Evolutionary conservation across 1,139 yeast species (phyloP).

Genomic region (Geotrichum histeridarum): DNA sequence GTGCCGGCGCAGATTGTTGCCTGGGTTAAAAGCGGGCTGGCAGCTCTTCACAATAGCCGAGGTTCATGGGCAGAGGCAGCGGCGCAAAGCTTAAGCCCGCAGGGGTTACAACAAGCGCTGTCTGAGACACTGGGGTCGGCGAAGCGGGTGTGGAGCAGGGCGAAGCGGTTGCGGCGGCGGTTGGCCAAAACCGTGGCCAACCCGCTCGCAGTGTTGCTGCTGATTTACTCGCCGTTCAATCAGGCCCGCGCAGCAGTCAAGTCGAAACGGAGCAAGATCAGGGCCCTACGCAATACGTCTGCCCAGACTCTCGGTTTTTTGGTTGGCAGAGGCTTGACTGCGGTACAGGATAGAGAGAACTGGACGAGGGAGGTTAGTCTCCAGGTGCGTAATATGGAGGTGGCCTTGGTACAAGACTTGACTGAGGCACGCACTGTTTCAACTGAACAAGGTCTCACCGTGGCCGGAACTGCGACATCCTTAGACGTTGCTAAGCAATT

Average conservation of each 20-base stretch:
- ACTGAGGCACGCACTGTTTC: not conserved
- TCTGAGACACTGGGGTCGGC: not conserved
- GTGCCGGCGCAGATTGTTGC: not conserved
- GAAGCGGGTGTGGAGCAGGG: not conserved
- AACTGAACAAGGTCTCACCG: not conserved
- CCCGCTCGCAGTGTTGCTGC: conserved; percentile 10
- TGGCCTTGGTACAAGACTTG: not conserved
- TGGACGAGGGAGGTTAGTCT: conserved; percentile 1
- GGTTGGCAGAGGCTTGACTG: conserved; percentile 6
- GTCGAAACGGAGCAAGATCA: conserved; percentile 11
- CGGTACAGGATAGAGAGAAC: not conserved
- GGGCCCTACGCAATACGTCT: conserved; percentile 19
- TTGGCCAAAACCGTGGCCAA: conserved; percentile 7
- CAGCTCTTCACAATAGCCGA: not conserved
- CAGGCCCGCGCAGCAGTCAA: conserved; percentile 7
- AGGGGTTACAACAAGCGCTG: not conserved
- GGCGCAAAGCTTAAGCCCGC: not conserved
- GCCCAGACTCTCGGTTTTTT: conserved; percentile 19
- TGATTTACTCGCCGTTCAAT: conserved; percentile 16
- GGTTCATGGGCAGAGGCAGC: not conserved
- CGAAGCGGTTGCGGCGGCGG: conserved; percentile 1
- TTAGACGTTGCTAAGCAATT: conserved; percentile 1
- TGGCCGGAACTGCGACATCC: not conserved
- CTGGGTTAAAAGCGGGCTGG: not conserved
- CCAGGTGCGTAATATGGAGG: not conserved